Conservation (phyloP, 2,329 filamentous ascomycete genomes). For the Calycina marina region DNA sequence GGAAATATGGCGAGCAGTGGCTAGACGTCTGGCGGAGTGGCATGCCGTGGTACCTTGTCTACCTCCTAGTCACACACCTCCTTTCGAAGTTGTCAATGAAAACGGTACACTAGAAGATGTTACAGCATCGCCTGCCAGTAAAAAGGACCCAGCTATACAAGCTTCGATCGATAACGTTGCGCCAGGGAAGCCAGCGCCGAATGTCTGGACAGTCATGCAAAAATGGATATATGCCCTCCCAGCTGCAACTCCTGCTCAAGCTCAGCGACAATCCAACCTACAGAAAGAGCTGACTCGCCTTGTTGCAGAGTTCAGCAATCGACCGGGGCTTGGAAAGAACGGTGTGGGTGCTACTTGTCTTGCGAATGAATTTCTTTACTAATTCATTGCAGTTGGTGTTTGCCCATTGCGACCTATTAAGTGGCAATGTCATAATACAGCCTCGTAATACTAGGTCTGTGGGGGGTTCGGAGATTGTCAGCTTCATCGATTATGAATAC, state of each 20-base stretch:
- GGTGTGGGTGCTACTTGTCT: too few relatives aligned
- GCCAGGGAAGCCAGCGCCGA: constrained; percentile 60
- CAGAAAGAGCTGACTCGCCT: constrained; percentile 63
- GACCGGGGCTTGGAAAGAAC: constrained; percentile 60
- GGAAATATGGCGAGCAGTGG: constrained; percentile 69
- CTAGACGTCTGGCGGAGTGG: constrained; percentile 78
- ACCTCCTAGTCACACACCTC: constrained; percentile 20
- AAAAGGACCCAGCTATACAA: constrained; percentile 25
- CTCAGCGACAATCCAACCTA: constrained; percentile 49
- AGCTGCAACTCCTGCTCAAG: constrained; percentile 52
- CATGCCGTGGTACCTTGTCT: constrained; percentile 59
- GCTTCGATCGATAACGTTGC: constrained; percentile 35
- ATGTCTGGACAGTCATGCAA: constrained; percentile 89
- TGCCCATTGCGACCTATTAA: constrained; percentile 89
- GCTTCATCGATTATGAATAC: constrained; percentile 98
- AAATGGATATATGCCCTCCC: constrained; percentile 89
- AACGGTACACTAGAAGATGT: constrained; percentile 19
- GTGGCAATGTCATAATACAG: constrained; percentile 86
- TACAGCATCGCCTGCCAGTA: constrained; percentile 18
- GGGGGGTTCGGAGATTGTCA: constrained; percentile 37
- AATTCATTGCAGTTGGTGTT: constrained; percentile 67
- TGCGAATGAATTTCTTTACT: too few relatives aligned
- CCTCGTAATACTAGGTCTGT: constrained; percentile 27
- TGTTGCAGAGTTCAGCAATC: constrained; percentile 56
- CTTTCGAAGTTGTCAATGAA: constrained; percentile 24